A percentile compares a stretch with the other conserved stretches of the same genome.
These are phyloP conservation scores for Neophaeococcomyces aloes DNA, from an alignment of 2,329 filamentous ascomycete genomes.

Conservation along the genomic window DNA sequence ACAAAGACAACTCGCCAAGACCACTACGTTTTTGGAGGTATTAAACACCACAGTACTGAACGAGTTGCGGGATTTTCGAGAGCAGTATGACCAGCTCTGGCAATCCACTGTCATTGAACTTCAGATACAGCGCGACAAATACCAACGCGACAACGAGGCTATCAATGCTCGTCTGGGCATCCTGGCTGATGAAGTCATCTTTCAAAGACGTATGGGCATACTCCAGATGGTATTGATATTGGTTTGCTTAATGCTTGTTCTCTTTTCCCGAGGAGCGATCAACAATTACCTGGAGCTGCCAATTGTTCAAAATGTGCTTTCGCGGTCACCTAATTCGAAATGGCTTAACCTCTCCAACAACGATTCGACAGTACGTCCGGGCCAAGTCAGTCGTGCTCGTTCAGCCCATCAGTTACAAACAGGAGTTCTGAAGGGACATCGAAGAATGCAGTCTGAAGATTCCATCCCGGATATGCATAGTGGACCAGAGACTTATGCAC, in stretches of 20 bases:
- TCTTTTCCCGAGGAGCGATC: conserved; percentile 51
- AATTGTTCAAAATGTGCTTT: conserved; percentile 37
- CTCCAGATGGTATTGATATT: conserved; percentile 80
- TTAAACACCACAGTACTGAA: conserved; percentile 80
- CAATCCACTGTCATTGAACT: conserved; percentile 88
- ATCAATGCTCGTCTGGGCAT: conserved; percentile 71
- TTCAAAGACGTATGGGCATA: conserved; percentile 82
- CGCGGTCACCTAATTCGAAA: conserved; percentile 31
- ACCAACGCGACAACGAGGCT: conserved; percentile 71
- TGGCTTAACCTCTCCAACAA: conserved; percentile 15
- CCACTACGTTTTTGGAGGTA: conserved; percentile 66
- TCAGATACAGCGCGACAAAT: conserved; percentile 76
- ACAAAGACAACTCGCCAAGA: conserved; percentile 74
- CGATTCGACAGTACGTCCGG: conserved; percentile 10
- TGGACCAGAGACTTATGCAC: conserved; percentile 15
- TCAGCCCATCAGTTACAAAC: conserved; percentile 4
- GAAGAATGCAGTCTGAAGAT: conserved; percentile 16
- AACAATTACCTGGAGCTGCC: conserved; percentile 37
- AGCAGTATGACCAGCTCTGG: conserved; percentile 93
- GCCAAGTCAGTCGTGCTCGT: not conserved
- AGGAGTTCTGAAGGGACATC: conserved; percentile 19
- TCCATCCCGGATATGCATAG: conserved; percentile 13
- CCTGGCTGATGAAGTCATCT: conserved; percentile 81
- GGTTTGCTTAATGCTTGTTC: conserved; percentile 73
- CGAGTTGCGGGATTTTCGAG: conserved; percentile 66